Conservation (phyloP, 2,329 filamentous ascomycete species). For the Aotearoamyces nothofagi region DNA sequence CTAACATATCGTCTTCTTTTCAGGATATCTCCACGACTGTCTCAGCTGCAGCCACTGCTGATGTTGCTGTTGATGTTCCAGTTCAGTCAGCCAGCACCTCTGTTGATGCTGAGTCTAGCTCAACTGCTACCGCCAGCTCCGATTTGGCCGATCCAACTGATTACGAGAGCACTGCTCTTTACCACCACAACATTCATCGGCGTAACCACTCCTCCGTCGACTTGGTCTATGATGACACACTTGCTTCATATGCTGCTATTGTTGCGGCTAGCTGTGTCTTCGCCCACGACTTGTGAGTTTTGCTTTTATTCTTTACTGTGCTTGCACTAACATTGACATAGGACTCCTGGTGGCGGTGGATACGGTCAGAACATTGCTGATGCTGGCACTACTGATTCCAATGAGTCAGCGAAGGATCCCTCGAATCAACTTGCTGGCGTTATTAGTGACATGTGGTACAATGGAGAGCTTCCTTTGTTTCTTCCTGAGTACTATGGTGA, state of each 20-base stretch:
- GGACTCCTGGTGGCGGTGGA: constrained; percentile 38
- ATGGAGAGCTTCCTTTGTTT: constrained; percentile 51
- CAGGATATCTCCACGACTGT: background rate
- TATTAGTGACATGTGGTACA: constrained; percentile 81
- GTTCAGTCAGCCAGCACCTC: constrained; percentile 5
- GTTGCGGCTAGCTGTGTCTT: constrained; percentile 57
- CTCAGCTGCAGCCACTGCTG: background rate
- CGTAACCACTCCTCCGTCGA: constrained; percentile 58
- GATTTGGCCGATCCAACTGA: constrained; percentile 7
- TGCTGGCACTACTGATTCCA: constrained; percentile 27
- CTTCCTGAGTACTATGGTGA: constrained; percentile 41
- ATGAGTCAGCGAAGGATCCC: constrained; percentile 30
- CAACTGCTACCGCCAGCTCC: constrained; percentile 8
- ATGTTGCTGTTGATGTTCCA: constrained; percentile 2
- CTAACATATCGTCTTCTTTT: too few relatives aligned
- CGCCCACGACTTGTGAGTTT: constrained; percentile 59
- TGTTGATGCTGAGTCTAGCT: constrained; percentile 1
- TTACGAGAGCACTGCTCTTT: constrained; percentile 30
- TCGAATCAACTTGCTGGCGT: constrained; percentile 45
- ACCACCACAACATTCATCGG: constrained; percentile 79
- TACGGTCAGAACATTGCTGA: constrained; percentile 93
- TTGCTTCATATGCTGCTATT: constrained; percentile 46
- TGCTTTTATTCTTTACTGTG: background rate
- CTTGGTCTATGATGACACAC: constrained; percentile 48
- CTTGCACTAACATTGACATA: constrained; percentile 21